Percentiles rank a stretch among this genome's conserved stretches.
Evolutionary conservation across 164 flowering plant species (phyloP).

Genomic region (Nymphaea colorata): DNA sequence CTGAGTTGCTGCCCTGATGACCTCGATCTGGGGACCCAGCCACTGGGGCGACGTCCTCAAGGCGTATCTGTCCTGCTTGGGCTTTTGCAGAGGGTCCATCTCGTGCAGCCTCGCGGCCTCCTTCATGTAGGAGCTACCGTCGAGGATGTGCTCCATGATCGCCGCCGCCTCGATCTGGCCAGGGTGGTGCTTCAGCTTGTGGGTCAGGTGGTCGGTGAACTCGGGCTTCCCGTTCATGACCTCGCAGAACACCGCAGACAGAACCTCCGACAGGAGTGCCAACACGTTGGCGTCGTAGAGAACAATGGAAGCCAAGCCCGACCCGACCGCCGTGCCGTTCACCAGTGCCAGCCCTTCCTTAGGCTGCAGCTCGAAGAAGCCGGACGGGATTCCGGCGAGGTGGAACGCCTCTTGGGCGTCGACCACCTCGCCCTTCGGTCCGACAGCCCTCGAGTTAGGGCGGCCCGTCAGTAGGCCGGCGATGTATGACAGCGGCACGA

Average conservation of each 20-base stretch:
- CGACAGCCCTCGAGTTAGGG: background rate
- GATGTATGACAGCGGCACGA: slow-evolving; percentile 5
- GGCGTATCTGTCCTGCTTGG: slow-evolving; percentile 15
- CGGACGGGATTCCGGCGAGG: background rate
- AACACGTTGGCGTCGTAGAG: slow-evolving; percentile 9
- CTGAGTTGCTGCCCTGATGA: slow-evolving; percentile 10
- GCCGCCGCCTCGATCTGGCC: slow-evolving; percentile 16
- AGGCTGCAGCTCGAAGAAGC: slow-evolving; percentile 1
- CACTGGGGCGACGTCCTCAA: slow-evolving; percentile 14
- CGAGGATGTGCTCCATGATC: slow-evolving; percentile 8
- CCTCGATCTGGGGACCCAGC: slow-evolving; percentile 14
- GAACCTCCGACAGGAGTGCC: slow-evolving; percentile 6
- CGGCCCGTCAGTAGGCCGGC: slow-evolving; percentile 3
- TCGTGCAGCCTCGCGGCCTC: slow-evolving; percentile 5
- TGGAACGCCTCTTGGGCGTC: background rate
- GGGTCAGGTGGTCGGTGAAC: slow-evolving; percentile 14
- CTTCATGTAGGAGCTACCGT: slow-evolving; percentile 8
- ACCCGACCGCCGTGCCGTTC: slow-evolving; percentile 16
- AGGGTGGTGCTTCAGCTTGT: slow-evolving; percentile 15
- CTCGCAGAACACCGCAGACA: slow-evolving; percentile 10
- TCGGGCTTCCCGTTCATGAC: slow-evolving; percentile 13
- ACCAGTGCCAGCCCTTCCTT: slow-evolving; percentile 14
- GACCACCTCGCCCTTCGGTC: background rate
- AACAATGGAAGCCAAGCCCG: slow-evolving; percentile 11
- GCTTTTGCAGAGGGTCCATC: slow-evolving; percentile 8